phyloP scores from a whole-genome alignment of 352 stramenopile genomes.

The Stramenopiles sp. region DNA sequence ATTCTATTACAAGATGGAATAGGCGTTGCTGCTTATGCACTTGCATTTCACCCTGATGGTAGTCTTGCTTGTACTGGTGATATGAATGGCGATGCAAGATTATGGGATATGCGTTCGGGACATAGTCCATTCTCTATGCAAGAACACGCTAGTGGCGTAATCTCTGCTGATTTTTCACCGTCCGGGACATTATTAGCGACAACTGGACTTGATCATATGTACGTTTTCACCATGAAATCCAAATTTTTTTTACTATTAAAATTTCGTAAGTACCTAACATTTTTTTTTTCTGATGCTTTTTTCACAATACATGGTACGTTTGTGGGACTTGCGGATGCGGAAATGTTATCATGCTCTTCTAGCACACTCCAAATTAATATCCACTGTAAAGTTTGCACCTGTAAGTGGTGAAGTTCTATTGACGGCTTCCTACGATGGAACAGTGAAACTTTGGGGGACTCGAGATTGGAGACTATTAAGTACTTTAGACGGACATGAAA shows the following conservation, averaged over 20 bases:
- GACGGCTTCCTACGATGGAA: conserved; percentile 7
- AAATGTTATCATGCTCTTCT: conserved; percentile 57
- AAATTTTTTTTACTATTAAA: too few relatives aligned
- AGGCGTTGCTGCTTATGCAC: conserved; percentile 59
- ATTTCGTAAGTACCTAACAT: too few relatives aligned
- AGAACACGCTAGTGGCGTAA: conserved; percentile 71
- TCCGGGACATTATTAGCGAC: conserved; percentile 68
- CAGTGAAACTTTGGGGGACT: background rate
- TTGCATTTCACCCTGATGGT: conserved; percentile 74
- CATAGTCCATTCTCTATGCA: conserved; percentile 45
- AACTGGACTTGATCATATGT: conserved; percentile 73
- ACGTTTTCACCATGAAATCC: too few relatives aligned
- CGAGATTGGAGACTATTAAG: conserved; percentile 6
- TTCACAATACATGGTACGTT: too few relatives aligned
- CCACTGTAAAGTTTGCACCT: conserved; percentile 14
- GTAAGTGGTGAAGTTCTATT: background rate
- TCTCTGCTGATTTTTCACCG: conserved; percentile 51
- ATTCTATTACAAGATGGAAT: conserved; percentile 76
- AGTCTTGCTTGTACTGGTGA: conserved; percentile 63
- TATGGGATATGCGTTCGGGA: conserved; percentile 79
- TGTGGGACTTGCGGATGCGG: conserved; percentile 71
- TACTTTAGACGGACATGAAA: background rate
- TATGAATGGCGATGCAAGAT: conserved; percentile 47
- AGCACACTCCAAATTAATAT: conserved; percentile 67
- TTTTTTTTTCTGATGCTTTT: too few relatives aligned